Base-by-base conservation (phyloP, 2,329 filamentous ascomycete species). In the Trichoderma simmonsii region DNA sequence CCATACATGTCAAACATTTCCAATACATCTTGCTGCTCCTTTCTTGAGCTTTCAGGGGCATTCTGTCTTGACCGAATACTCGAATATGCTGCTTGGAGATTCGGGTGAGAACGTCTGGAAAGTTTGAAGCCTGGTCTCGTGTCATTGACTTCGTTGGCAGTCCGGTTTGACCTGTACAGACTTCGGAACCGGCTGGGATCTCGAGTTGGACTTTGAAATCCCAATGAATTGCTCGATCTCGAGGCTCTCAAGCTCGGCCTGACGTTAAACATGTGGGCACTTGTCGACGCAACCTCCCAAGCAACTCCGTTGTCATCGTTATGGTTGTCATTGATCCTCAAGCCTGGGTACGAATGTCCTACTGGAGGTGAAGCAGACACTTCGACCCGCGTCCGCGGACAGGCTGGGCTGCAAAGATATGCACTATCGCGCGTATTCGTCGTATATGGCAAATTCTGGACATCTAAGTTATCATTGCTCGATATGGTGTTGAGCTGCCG, bases 1-100 rank as follows among this genome's bases (percentile, higher is more conserved):
- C 83, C 81, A 75, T 86, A 83, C 56, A 84, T 80, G 48, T 83
- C 80, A 73, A 87, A 87, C 11, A 88, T 79, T 8, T 85, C 81
- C 64, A 84, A 79, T 8, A 84, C 86, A 71, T 84, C 85, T 62
- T 81, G 79, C 6, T 80, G 80, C 62, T 81, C 81, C 62, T 79
- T 77, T 11, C 76, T 79, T 3, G 81, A 80, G 7, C 80, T 82
- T 2, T 78, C 80, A 2, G 72, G 76, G 63, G 77, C 80, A 6
- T 70, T 77, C 70, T 73, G 76, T 15, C 65, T 73, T 72, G 48
- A 73, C 39, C 64, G 18, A 36, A 60, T 24, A 39, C 24, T 30
- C 15, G 74, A 54, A 54, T 72, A 64, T 36, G 71, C 60, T 68
- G 70, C 28, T 69, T 66, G 7, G 36, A 60, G 36, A 12, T 39